Evolutionary conservation across 2,329 filamentous ascomycete species (phyloP).

Genomic region (Trichoderma koningiopsis): DNA sequence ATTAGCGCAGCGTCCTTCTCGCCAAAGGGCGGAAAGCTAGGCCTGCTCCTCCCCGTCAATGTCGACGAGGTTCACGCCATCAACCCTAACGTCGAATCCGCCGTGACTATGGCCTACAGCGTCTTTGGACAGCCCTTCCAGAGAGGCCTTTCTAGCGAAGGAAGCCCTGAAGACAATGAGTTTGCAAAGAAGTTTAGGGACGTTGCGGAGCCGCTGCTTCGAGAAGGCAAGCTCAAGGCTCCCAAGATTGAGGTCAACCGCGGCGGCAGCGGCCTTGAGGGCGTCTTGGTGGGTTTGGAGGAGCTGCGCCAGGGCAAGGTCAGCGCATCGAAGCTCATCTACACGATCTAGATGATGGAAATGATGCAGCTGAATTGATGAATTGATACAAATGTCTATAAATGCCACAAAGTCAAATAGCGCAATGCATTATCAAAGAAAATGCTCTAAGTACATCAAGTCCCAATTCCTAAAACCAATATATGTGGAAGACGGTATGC

Average conservation of each 20-base stretch:
- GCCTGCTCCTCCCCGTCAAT: conserved; percentile 43
- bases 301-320: conserved; percentile 23
- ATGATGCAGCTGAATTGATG: background rate
- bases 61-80: conserved; percentile 33
- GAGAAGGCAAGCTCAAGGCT: conserved; percentile 42
- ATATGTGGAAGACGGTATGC: background rate
- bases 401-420: background rate
- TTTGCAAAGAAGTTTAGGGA: conserved; percentile 44
- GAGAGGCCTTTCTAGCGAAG: conserved; percentile 31
- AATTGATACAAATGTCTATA: background rate
- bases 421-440: background rate
- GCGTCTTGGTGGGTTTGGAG: conserved; percentile 39
- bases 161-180: conserved; percentile 36
- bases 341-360: background rate
- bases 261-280: conserved; percentile 28
- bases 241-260: conserved; percentile 35
- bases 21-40: conserved; percentile 41
- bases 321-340: conserved; percentile 23
- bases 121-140: conserved; percentile 41
- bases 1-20: conserved; percentile 39
- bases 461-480: background rate
- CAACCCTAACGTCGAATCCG: conserved; percentile 38
- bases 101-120: conserved; percentile 44
- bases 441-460: background rate
- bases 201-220: conserved; percentile 38